These are phyloP conservation scores for Guillardia theta DNA, from an alignment of 78 protist genomes.

Conservation along the genomic window DNA sequence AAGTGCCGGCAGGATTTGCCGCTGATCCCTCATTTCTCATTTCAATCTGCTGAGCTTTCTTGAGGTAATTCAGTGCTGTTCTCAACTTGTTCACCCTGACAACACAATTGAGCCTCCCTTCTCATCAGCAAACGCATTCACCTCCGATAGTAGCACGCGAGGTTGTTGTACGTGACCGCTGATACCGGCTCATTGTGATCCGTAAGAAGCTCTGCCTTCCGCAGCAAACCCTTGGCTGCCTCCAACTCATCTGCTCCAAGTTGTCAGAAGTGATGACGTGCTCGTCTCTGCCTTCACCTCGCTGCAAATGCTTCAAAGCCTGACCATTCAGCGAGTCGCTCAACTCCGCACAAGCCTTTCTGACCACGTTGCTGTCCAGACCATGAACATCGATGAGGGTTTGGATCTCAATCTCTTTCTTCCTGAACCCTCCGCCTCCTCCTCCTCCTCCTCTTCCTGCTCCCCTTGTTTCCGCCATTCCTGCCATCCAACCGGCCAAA, in stretches of 20 bases:
- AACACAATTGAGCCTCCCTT: not conserved
- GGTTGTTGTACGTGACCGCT: not conserved
- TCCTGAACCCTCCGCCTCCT: no score
- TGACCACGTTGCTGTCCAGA: not conserved
- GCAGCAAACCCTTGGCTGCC: not conserved
- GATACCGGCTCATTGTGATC: not conserved
- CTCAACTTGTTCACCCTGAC: not conserved
- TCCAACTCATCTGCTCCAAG: not conserved
- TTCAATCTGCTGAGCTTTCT: constrained; percentile 7
- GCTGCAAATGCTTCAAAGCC: not conserved
- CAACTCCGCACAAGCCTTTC: not conserved
- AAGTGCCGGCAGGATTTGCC: constrained; percentile 12
- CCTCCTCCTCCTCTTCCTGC: no score
- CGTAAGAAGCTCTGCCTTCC: not conserved
- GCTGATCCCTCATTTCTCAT: not conserved
- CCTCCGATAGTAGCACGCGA: constrained; percentile 31
- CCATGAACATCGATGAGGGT: not conserved
- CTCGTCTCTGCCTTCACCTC: not conserved
- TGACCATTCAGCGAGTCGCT: constrained; percentile 10
- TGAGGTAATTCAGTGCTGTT: not conserved
- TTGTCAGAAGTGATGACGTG: not conserved
- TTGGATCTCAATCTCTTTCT: no score
- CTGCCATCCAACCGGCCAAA: no score
- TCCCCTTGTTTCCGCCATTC: no score
- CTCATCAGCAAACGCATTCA: not conserved